phyloP scores from a whole-genome alignment of 2,329 filamentous ascomycete genomes.

The Penicillium sp. region DNA sequence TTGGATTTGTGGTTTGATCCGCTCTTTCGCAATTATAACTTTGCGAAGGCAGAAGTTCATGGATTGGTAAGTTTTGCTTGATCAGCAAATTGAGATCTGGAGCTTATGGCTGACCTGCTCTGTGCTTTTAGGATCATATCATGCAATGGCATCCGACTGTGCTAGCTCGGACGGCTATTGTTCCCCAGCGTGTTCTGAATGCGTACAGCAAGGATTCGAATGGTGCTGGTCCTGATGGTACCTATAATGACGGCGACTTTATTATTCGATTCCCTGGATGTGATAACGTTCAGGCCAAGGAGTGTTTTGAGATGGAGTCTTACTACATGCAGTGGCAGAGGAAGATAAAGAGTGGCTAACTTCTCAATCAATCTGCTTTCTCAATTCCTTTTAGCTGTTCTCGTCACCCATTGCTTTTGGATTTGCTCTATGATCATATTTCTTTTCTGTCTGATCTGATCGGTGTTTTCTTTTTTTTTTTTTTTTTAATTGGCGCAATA shows the following conservation, averaged over 20 bases:
- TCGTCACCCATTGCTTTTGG: background rate
- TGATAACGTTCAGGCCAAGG: constrained; percentile 50
- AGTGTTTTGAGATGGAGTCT: constrained; percentile 71
- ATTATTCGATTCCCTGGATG: constrained; percentile 78
- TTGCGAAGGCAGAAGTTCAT: constrained; percentile 90
- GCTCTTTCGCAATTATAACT: constrained; percentile 90
- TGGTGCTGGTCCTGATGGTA: constrained; percentile 51
- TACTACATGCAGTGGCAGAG: constrained; percentile 49
- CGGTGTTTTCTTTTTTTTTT: constrained; percentile 12
- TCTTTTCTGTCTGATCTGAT: constrained; percentile 3
- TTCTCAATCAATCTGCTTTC: background rate
- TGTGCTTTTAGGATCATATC: constrained; percentile 68
- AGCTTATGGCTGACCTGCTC: constrained; percentile 27
- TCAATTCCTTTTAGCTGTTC: background rate
- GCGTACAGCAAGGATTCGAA: constrained; percentile 63
- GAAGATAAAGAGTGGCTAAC: constrained; percentile 26
- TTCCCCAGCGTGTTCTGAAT: constrained; percentile 85
- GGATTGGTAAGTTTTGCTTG: constrained; percentile 66
- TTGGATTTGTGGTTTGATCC: constrained; percentile 96
- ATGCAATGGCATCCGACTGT: constrained; percentile 97
- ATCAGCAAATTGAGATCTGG: background rate
- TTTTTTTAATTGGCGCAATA: constrained; percentile 1
- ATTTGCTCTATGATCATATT: constrained; percentile 5
- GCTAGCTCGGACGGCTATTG: constrained; percentile 80
- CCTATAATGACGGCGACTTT: constrained; percentile 82